A percentile compares a stretch with the other conserved stretches of the same genome.
Evolutionary conservation across 148 eudicot species (phyloP).

Genomic region (Fallopia convolvulus): DNA sequence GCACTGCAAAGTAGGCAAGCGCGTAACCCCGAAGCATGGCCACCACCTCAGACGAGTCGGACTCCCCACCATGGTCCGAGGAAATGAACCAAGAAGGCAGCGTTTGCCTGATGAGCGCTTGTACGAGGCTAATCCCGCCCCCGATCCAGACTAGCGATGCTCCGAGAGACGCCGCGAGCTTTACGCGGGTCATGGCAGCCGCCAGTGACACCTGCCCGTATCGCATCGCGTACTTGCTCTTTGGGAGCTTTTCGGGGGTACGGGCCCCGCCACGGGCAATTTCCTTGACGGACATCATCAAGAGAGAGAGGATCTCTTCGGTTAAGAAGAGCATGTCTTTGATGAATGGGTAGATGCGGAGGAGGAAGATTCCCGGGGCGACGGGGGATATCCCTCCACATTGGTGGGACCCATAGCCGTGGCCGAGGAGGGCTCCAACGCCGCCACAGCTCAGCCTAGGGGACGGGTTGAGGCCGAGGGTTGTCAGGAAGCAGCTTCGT

Average conservation of each 20-base stretch:
- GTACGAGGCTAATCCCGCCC: slow-evolving; percentile 65
- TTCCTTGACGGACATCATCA: slow-evolving; percentile 67
- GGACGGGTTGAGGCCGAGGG: slow-evolving; percentile 50
- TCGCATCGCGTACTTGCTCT: background rate
- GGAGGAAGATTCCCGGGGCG: slow-evolving; percentile 86
- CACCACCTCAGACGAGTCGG: slow-evolving; percentile 21
- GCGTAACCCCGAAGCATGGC: slow-evolving; percentile 76
- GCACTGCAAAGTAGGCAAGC: slow-evolving; percentile 73
- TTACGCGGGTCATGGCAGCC: slow-evolving; percentile 66
- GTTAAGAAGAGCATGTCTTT: slow-evolving; percentile 54
- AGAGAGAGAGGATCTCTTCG: slow-evolving; percentile 61
- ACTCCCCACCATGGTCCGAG: slow-evolving; percentile 20
- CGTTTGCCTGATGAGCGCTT: slow-evolving; percentile 55
- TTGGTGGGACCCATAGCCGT: slow-evolving; percentile 69
- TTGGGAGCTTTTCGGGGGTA: background rate
- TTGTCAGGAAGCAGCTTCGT: slow-evolving; percentile 58
- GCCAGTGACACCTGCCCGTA: slow-evolving; percentile 61
- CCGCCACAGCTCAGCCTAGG: slow-evolving; percentile 48
- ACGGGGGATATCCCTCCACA: slow-evolving; percentile 71
- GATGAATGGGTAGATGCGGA: slow-evolving; percentile 60
- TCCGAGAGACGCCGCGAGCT: slow-evolving; percentile 71
- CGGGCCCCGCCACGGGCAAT: slow-evolving; percentile 26
- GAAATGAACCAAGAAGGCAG: slow-evolving; percentile 91
- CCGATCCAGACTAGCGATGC: slow-evolving; percentile 83
- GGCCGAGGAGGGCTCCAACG: slow-evolving; percentile 90